These are phyloP conservation scores for Nectriaceae sp. DNA, from an alignment of 2,329 filamentous ascomycete species.

Conservation along the genomic window DNA sequence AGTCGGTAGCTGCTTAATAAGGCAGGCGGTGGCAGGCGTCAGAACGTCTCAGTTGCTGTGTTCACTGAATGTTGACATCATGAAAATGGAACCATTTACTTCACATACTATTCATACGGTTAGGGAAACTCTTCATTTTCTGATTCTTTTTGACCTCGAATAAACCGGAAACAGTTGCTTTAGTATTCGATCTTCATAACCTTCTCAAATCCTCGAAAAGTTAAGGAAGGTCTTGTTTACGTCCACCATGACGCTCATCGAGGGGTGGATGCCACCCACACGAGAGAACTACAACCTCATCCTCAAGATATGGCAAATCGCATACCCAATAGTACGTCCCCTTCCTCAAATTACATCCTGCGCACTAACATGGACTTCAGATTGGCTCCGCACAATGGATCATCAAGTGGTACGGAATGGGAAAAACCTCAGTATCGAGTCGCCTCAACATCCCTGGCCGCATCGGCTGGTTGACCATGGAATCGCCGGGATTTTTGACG, in stretches of 20 bases:
- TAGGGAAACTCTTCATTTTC: constrained; percentile 1
- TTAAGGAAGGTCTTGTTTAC: not conserved
- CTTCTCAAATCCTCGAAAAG: not conserved
- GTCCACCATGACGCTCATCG: constrained; percentile 47
- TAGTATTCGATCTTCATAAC: too few relatives aligned
- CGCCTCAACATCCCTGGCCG: constrained; percentile 85
- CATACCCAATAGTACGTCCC: constrained; percentile 52
- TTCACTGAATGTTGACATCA: constrained; percentile 21
- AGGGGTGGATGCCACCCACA: constrained; percentile 59
- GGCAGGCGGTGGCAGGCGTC: constrained; percentile 26
- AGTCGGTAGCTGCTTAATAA: too few relatives aligned
- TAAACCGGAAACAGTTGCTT: not conserved
- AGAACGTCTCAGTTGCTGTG: constrained; percentile 21
- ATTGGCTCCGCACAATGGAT: constrained; percentile 74
- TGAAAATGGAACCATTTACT: constrained; percentile 7
- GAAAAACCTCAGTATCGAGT: constrained; percentile 81
- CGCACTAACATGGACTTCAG: constrained; percentile 44
- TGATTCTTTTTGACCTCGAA: not conserved
- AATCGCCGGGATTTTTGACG: constrained; percentile 74
- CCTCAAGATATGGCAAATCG: constrained; percentile 53
- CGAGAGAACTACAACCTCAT: constrained; percentile 59
- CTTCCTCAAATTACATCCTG: not conserved
- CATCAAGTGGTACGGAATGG: constrained; percentile 82
- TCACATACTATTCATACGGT: not conserved
- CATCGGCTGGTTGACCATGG: constrained; percentile 87